Evolutionary conservation across 2,329 filamentous ascomycete genomes (phyloP), one percentile per base, ranked within the genome.

Genomic region (Neonectria sp.): DNA sequence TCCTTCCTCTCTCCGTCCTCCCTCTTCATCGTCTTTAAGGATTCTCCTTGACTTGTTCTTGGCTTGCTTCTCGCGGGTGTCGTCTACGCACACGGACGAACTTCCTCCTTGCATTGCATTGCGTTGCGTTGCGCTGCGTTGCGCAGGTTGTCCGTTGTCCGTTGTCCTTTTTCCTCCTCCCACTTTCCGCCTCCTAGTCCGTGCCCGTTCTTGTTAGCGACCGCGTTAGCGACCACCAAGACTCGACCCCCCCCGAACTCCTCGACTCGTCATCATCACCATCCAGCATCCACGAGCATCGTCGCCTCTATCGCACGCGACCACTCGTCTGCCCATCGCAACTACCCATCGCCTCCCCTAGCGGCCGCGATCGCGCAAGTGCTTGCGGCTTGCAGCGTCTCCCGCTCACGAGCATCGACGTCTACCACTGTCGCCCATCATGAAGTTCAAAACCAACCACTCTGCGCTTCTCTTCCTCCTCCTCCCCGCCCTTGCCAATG

Each of bases 381-480:
- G 59, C 49, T 65, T 58, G 27, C 56, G 57, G 65, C 65, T 63
- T 52, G 55, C 63, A 29, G 46, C 46, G 29, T 56, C 17, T 24
- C 35, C 58, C 35, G 48, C 46, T 7, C 7, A 43, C 17, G 40
- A 37, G 35, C 46, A 55, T 56, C 33, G 53, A 52, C 65, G 60
- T 17, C 29, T 12, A 68, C 35, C 17, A 37, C 37, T 33, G 9
- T 53, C 53, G 61, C 60, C 62, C 80, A 84, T 73, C 72, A 93
- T 93, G 91, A 90, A 86, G 81, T 81, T 92, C 74, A 85, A 85
- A 80, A 84, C 84, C 69, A 82, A 81, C 62, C 83, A 84, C 67
- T 86, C 86, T 63, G 84, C 88, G 33, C 79, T 92, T 27, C 79
- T 93, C 56, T 82, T 93, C 37, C 85, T 93, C 43, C 84, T 91